Conservation (phyloP, 345 rosid species). For the Ricinus communis region DNA sequence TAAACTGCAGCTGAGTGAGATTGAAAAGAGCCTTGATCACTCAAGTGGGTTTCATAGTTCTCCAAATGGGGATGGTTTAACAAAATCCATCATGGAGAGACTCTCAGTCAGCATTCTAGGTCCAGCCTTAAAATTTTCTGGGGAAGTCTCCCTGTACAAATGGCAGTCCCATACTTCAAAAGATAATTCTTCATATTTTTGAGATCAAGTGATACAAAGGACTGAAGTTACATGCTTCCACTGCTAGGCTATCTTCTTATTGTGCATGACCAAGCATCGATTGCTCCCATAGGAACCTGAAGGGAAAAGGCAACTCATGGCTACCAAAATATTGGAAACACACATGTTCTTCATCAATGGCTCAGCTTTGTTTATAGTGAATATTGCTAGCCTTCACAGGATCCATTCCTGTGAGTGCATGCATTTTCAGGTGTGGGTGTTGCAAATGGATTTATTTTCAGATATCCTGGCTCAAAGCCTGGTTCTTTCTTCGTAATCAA, state of each 20-base stretch:
- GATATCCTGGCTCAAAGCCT: constrained; percentile 89
- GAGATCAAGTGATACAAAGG: constrained; percentile 58
- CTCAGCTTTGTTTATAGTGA: constrained; percentile 75
- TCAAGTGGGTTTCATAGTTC: constrained; percentile 25
- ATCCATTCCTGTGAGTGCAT: constrained; percentile 46
- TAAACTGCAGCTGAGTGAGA: constrained; percentile 43
- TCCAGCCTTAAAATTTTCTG: constrained; percentile 52
- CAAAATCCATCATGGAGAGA: constrained; percentile 33
- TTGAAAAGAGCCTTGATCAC: constrained; percentile 42
- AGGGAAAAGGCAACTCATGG: constrained; percentile 55
- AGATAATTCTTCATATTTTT: constrained; percentile 56
- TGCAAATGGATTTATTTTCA: constrained; percentile 83
- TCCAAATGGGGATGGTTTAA: constrained; percentile 34
- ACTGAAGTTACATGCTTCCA: constrained; percentile 51
- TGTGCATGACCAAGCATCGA: no score
- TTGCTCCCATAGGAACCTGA: constrained; percentile 60
- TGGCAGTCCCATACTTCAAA: constrained; percentile 33
- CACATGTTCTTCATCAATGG: constrained; percentile 87
- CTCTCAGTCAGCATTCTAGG: constrained; percentile 47
- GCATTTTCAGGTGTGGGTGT: constrained; percentile 76
- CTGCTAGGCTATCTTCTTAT: constrained; percentile 61
- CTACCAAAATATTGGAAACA: constrained; percentile 85
- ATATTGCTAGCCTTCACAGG: constrained; percentile 64
- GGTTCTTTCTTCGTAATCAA: constrained; percentile 65
- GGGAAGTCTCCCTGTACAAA: constrained; percentile 49